phyloP scores from a whole-genome alignment of 306 rosid species.

The Rosa rugosa region DNA sequence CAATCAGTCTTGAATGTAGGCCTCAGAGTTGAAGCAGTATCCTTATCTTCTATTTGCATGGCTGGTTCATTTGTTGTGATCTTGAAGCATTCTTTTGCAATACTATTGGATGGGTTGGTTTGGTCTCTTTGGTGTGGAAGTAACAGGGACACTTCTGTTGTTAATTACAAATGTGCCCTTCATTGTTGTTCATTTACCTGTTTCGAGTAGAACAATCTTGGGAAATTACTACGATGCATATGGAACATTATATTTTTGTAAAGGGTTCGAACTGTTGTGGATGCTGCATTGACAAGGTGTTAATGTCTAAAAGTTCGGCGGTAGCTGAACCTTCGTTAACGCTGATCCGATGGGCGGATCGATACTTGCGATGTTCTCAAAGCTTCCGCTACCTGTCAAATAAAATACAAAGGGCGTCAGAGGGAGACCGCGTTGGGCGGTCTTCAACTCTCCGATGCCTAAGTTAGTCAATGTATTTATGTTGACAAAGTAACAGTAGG shows the following conservation, averaged over 20 bases:
- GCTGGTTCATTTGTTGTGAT: slow-evolving; percentile 47
- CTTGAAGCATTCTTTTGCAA: slow-evolving; percentile 61
- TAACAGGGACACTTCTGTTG: slow-evolving; percentile 19
- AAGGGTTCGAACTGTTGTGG: slow-evolving; percentile 35
- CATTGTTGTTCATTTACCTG: slow-evolving; percentile 34
- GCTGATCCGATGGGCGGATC: no score
- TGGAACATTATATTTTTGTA: slow-evolving; percentile 50
- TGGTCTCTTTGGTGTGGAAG: slow-evolving; percentile 36
- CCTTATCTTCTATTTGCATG: slow-evolving; percentile 38
- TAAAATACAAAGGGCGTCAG: no score
- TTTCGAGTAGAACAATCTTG: slow-evolving; percentile 34
- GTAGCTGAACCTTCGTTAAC: no score
- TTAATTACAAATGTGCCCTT: slow-evolving; percentile 32
- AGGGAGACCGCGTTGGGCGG: no score
- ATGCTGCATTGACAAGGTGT: slow-evolving; percentile 39
- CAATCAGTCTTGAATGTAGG: slow-evolving; percentile 21
- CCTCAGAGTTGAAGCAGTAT: slow-evolving; percentile 30
- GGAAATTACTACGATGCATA: slow-evolving; percentile 33
- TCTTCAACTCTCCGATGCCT: no score
- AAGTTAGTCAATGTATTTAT: no score
- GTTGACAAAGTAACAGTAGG: no score
- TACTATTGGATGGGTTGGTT: slow-evolving; percentile 36
- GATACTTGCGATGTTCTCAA: no score
- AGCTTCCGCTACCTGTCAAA: no score
- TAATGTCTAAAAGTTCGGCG: no score